These are phyloP conservation scores for Leccinum obscurum DNA, from an alignment of 768 basidiomycete genomes.

Conservation along the genomic window DNA sequence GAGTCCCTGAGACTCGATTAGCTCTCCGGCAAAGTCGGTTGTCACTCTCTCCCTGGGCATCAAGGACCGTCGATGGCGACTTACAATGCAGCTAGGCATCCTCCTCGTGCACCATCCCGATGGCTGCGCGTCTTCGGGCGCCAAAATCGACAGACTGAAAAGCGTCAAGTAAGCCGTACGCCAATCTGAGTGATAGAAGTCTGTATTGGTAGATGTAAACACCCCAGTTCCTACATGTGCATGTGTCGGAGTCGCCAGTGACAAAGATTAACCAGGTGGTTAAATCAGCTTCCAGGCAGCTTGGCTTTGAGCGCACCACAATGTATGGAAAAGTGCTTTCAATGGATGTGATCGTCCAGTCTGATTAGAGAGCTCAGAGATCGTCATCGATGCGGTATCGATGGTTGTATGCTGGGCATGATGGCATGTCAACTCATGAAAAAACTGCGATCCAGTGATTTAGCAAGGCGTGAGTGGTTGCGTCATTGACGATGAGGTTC, in stretches of 20 bases:
- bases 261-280: slow-evolving; percentile 10
- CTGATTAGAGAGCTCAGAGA: background rate
- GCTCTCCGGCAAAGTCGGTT: slow-evolving; percentile 30
- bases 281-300: background rate
- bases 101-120: slow-evolving; percentile 11
- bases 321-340: background rate
- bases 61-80: slow-evolving; percentile 28
- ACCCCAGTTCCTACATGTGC: slow-evolving; percentile 13
- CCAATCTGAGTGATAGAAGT: background rate
- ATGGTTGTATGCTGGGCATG: background rate
- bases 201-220: slow-evolving; percentile 12
- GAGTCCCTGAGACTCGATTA: slow-evolving; percentile 29
- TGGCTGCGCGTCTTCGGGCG: slow-evolving; percentile 29
- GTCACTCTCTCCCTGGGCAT: slow-evolving; percentile 21
- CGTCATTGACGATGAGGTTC: background rate
- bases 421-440: background rate
- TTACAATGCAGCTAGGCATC: slow-evolving; percentile 31
- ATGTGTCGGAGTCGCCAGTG: background rate
- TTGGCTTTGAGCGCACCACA: background rate
- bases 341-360: background rate
- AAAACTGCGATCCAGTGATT: background rate
- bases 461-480: background rate
- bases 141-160: slow-evolving; percentile 19
- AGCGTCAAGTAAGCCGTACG: background rate
- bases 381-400: background rate